Conservation (phyloP, 1,284 basidiomycete genomes). For the Mycena citricolor region DNA sequence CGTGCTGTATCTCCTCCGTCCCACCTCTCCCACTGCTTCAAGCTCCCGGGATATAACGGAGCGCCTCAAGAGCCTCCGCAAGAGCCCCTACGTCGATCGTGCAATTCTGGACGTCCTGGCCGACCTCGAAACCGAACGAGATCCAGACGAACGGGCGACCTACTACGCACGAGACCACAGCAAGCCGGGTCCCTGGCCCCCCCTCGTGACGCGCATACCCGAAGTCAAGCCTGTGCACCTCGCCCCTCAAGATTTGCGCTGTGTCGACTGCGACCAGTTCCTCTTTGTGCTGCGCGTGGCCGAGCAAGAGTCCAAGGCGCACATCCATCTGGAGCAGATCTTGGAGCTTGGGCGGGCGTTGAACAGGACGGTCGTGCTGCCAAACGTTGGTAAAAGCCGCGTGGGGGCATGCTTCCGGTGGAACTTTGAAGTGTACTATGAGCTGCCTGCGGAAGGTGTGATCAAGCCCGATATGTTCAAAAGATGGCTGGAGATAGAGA, state of each 20-base stretch:
- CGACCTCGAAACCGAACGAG: constrained; percentile 24
- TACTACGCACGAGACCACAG: constrained; percentile 13
- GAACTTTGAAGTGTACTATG: constrained; percentile 47
- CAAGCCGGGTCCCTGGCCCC: constrained; percentile 27
- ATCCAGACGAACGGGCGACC: constrained; percentile 23
- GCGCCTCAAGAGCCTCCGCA: constrained; percentile 1
- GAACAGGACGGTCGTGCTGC: constrained; percentile 51
- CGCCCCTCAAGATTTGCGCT: constrained; percentile 8
- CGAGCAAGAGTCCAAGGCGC: constrained; percentile 52
- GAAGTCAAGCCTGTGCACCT: constrained; percentile 20
- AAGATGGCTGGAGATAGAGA: constrained; percentile 29
- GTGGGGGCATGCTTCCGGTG: constrained; percentile 46
- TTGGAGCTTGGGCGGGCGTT: constrained; percentile 40
- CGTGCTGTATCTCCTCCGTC: no score
- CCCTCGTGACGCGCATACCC: constrained; percentile 34
- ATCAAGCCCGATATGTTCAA: constrained; percentile 38
- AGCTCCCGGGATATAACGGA: no score
- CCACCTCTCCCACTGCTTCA: no score
- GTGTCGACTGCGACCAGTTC: constrained; percentile 33
- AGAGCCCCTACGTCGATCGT: constrained; percentile 31
- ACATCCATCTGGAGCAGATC: constrained; percentile 47
- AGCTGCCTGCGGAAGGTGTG: constrained; percentile 30
- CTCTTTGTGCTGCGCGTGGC: constrained; percentile 46
- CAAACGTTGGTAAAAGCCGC: constrained; percentile 49
- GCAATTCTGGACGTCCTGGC: constrained; percentile 30